Evolutionary conservation across 495 filamentous ascomycete species (phyloP).

Genomic region (Tuber brumale): DNA sequence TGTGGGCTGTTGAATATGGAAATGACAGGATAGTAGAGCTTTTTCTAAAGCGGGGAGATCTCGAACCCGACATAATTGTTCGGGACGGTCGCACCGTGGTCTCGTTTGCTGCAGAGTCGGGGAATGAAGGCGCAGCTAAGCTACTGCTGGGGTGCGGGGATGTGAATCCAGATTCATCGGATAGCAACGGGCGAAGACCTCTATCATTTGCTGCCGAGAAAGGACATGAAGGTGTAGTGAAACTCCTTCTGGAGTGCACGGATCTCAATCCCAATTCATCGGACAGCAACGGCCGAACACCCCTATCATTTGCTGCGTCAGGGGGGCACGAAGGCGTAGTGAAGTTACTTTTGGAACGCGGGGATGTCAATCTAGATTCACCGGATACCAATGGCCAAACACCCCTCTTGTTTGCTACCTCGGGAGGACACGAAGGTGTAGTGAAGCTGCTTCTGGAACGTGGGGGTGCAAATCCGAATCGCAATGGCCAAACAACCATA

Average conservation of each 20-base stretch:
- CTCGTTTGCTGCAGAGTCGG: not conserved
- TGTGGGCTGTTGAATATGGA: not conserved
- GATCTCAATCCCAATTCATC: not conserved
- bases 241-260: not conserved
- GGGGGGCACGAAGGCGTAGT: not conserved
- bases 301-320: not conserved
- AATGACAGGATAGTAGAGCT: not conserved
- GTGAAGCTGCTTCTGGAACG: not conserved
- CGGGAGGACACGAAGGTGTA: not conserved
- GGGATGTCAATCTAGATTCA: not conserved
- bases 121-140: not conserved
- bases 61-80: not conserved
- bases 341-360: not conserved
- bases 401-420: rapidly evolving
- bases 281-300: too few species aligned
- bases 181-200: not conserved
- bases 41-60: not conserved
- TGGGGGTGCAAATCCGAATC: too few species aligned
- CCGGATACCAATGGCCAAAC: not conserved
- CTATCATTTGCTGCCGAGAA: not conserved
- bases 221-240: not conserved
- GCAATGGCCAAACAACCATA: not conserved
- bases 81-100: not conserved
- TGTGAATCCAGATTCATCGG: not conserved
- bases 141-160: not conserved